Conservation (phyloP, 805 yeast genomes). For the Starmera quercuum region DNA sequence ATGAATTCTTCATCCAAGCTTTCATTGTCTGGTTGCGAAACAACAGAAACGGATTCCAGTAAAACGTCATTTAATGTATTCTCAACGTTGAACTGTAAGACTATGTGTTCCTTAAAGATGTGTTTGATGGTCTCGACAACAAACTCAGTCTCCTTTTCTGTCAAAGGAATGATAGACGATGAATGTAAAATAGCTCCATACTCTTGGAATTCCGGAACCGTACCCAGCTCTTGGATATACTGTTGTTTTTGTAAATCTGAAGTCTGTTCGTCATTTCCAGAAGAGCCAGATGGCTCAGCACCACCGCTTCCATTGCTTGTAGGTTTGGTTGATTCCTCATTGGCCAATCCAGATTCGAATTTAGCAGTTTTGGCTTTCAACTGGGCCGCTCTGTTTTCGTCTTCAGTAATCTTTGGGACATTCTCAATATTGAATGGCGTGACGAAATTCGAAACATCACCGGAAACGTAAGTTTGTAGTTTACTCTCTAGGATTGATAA, state of each 20-base stretch:
- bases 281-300: constrained; percentile 3
- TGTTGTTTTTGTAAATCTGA: constrained; percentile 46
- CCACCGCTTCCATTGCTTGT: constrained; percentile 17
- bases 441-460: constrained; percentile 28
- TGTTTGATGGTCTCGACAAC: constrained; percentile 82
- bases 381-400: constrained; percentile 61
- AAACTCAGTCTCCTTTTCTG: constrained; percentile 91
- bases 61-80: constrained; percentile 79
- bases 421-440: constrained; percentile 63
- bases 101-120: constrained; percentile 62
- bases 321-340: constrained; percentile 1
- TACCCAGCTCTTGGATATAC: constrained; percentile 60
- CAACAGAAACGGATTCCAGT: constrained; percentile 68
- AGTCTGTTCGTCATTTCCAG: constrained; percentile 14
- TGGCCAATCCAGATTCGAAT: constrained; percentile 19
- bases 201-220: constrained; percentile 62
- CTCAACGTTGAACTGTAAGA: constrained; percentile 75
- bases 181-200: constrained; percentile 76
- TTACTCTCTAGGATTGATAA: constrained; percentile 72
- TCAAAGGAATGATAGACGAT: constrained; percentile 56
- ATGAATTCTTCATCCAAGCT: constrained; percentile 57
- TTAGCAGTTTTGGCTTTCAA: constrained; percentile 42
- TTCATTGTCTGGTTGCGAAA: constrained; percentile 50
- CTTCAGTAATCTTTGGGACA: constrained; percentile 59
- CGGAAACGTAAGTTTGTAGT: constrained; percentile 59